phyloP scores from a whole-genome alignment of 495 filamentous ascomycete species.

The Cercophora sp. region DNA sequence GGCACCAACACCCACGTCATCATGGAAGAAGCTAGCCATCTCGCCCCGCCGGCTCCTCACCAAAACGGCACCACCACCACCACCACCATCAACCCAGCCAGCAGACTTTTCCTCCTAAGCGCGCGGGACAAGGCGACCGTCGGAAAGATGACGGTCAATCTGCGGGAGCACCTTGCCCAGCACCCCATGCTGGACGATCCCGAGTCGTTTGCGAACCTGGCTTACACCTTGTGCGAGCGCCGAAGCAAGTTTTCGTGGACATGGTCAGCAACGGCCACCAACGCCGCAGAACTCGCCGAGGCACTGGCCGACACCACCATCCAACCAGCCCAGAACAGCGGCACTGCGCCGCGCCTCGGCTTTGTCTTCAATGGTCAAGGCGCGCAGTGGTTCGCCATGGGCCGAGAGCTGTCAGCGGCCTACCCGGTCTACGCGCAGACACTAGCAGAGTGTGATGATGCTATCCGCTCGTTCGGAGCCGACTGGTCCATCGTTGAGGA shows the following conservation, averaged over 20 bases:
- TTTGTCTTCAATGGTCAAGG: slow-evolving; percentile 23
- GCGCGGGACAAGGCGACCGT: slow-evolving; percentile 8
- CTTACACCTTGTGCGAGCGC: slow-evolving; percentile 11
- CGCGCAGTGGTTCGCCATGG: slow-evolving; percentile 20
- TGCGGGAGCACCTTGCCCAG: neutral
- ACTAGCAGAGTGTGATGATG: neutral
- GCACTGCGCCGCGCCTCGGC: neutral
- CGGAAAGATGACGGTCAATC: slow-evolving; percentile 4
- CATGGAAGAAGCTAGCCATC: slow-evolving; percentile 16
- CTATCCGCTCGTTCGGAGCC: slow-evolving; percentile 5
- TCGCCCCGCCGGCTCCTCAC: neutral
- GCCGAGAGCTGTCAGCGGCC: slow-evolving; percentile 7
- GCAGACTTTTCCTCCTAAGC: neutral
- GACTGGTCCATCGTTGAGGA: slow-evolving; percentile 20
- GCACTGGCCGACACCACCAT: neutral
- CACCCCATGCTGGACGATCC: neutral
- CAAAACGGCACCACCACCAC: neutral
- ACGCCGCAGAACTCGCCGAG: neutral
- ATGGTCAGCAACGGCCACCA: neutral
- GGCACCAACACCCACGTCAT: slow-evolving; percentile 15
- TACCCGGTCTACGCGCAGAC: neutral
- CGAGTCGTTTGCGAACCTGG: slow-evolving; percentile 3
- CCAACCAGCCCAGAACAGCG: neutral
- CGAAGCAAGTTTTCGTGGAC: slow-evolving; percentile 2
- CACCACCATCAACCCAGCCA: slow-evolving; percentile 23